Percentiles rank a stretch among this genome's conserved stretches.
These are phyloP conservation scores for Yamadazyma siamensis DNA, from an alignment of 1,139 yeast species.

Conservation along the genomic window DNA sequence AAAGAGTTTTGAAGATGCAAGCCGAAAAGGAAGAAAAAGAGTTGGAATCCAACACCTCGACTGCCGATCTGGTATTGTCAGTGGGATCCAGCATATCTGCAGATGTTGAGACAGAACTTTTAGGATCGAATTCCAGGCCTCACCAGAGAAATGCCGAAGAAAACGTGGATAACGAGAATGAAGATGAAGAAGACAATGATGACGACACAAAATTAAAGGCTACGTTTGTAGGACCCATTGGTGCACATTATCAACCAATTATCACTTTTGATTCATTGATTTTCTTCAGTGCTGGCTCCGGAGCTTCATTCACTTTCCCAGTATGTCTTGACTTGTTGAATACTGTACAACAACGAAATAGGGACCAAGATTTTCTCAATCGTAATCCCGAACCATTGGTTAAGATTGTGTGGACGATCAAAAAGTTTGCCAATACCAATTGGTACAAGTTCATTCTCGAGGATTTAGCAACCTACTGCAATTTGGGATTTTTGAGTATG, in stretches of 20 bases:
- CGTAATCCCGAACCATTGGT: slow-evolving; percentile 29
- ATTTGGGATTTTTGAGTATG: slow-evolving; percentile 20
- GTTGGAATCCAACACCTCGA: background rate
- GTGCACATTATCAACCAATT: slow-evolving; percentile 40
- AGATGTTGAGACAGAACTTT: slow-evolving; percentile 13
- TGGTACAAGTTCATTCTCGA: slow-evolving; percentile 39
- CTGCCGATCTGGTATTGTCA: no score
- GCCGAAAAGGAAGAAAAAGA: slow-evolving; percentile 9
- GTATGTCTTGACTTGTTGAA: slow-evolving; percentile 38
- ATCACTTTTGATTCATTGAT: slow-evolving; percentile 38
- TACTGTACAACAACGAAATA: slow-evolving; percentile 22
- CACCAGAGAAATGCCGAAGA: background rate
- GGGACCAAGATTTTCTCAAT: slow-evolving; percentile 25
- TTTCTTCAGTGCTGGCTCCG: slow-evolving; percentile 45
- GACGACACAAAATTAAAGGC: slow-evolving; percentile 27
- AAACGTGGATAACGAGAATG: slow-evolving; percentile 1
- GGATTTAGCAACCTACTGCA: slow-evolving; percentile 22
- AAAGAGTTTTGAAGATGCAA: slow-evolving; percentile 18
- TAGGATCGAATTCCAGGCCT: slow-evolving; percentile 5
- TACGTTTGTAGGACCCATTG: slow-evolving; percentile 43
- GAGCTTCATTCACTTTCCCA: slow-evolving; percentile 46
- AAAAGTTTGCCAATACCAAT: slow-evolving; percentile 18
- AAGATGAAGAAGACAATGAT: slow-evolving; percentile 6
- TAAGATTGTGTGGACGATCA: slow-evolving; percentile 35
- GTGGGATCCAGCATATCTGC: slow-evolving; percentile 4